Conservation (phyloP, 2,329 filamentous ascomycete species). For the Aspergillus viridinutans region DNA sequence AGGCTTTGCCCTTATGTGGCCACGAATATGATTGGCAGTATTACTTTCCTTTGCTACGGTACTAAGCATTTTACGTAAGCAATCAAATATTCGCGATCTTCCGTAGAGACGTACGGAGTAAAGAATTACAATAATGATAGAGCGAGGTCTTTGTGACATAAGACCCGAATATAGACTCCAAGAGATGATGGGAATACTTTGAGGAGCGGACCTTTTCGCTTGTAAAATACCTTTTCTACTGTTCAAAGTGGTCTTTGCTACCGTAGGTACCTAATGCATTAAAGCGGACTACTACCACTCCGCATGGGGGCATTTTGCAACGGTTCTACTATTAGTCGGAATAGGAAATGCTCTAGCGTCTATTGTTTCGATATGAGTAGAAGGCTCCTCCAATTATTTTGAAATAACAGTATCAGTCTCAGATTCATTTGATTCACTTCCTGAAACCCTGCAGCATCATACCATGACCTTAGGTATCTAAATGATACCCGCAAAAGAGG, state of each 20-base stretch:
- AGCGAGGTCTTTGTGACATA: not conserved
- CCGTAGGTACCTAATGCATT: too few relatives aligned
- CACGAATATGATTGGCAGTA: conserved; percentile 5
- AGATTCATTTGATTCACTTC: not conserved
- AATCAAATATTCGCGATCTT: not conserved
- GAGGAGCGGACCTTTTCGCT: too few relatives aligned
- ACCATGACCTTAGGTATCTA: not conserved
- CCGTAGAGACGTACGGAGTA: too few relatives aligned
- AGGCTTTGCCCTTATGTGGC: conserved; percentile 1
- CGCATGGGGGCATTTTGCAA: too few relatives aligned
- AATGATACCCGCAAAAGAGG: not conserved
- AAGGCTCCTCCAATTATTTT: not conserved
- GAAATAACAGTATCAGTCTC: not conserved
- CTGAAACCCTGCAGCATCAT: not conserved
- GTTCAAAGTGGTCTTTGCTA: not conserved
- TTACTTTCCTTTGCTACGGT: not conserved
- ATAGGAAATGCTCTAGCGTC: not conserved
- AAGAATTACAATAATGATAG: too few relatives aligned
- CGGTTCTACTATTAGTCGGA: not conserved
- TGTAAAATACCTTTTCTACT: too few relatives aligned
- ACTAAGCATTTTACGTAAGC: not conserved
- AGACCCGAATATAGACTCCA: not conserved
- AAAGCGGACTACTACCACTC: not conserved
- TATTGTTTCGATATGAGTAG: not conserved
- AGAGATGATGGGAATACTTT: too few relatives aligned